Conservation (phyloP, 148 eudicot genomes). For the Cornus kousa region DNA sequence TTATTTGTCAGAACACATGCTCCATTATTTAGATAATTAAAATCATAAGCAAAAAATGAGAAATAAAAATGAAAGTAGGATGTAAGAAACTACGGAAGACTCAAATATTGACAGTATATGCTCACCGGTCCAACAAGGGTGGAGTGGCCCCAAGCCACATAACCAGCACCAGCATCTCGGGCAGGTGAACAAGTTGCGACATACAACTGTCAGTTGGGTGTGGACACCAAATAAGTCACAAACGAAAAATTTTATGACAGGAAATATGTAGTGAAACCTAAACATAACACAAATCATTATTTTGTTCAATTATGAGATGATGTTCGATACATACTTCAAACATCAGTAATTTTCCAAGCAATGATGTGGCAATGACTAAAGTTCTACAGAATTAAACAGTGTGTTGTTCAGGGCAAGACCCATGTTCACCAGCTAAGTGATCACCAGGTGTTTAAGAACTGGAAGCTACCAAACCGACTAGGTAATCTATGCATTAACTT, state of each 20-base stretch:
- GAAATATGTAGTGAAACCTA: background rate
- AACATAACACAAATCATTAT: background rate
- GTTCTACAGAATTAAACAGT: too few species aligned
- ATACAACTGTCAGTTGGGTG: constrained; percentile 47
- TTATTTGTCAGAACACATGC: too few species aligned
- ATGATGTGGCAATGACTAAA: background rate
- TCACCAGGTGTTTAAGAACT: background rate
- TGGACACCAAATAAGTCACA: constrained; percentile 2
- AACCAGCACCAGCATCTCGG: constrained; percentile 74
- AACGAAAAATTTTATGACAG: background rate
- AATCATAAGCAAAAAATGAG: background rate
- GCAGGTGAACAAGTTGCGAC: constrained; percentile 95
- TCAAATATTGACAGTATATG: constrained; percentile 3
- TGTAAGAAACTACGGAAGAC: too few species aligned
- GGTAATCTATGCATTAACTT: background rate
- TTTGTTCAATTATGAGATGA: background rate
- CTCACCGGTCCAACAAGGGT: constrained; percentile 90
- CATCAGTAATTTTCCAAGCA: background rate
- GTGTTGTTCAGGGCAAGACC: background rate
- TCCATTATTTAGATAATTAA: too few species aligned
- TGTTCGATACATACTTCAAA: background rate
- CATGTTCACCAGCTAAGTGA: background rate
- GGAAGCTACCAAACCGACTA: background rate
- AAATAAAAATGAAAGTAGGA: background rate
- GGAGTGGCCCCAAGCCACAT: constrained; percentile 93